A percentile compares a stretch with the other conserved stretches of the same genome.
Evolutionary conservation across 169 alveolate genomes (phyloP).

Genomic region (Perkinsus olseni): DNA sequence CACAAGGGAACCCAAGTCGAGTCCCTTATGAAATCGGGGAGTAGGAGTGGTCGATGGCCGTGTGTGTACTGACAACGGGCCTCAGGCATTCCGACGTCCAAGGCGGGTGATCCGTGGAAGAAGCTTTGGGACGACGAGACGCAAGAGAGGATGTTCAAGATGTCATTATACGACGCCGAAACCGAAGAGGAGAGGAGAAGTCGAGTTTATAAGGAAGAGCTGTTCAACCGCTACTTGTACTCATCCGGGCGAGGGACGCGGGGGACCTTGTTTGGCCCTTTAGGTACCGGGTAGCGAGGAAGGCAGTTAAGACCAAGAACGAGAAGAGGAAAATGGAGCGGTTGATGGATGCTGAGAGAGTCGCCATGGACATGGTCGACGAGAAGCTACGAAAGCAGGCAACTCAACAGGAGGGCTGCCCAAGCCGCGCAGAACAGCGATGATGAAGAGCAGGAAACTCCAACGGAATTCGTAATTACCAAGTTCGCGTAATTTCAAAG

Average conservation of each 20-base stretch:
- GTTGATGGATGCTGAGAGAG: not conserved
- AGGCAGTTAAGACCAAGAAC: not conserved
- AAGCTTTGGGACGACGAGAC: not conserved
- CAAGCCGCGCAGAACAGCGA: not conserved
- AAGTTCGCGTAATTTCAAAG: too few species aligned
- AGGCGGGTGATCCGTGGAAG: not conserved
- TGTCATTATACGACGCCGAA: not conserved
- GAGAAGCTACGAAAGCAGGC: not conserved
- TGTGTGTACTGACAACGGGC: not conserved
- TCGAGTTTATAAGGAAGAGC: not conserved
- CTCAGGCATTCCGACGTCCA: not conserved
- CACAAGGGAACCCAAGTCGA: not conserved
- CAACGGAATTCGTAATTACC: not conserved
- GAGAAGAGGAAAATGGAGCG: not conserved
- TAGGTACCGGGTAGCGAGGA: not conserved
- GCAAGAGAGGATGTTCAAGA: not conserved
- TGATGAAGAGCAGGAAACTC: not conserved
- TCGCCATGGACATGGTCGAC: not conserved
- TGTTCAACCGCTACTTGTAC: not conserved
- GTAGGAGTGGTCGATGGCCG: not conserved
- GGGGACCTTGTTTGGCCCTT: not conserved
- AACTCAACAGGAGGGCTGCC: not conserved
- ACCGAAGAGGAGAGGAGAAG: not conserved
- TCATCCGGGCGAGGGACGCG: not conserved
- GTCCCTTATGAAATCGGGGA: not conserved